Evolutionary conservation across 352 stramenopile species (phyloP).

Genomic region (Phytopythium helicoides): DNA sequence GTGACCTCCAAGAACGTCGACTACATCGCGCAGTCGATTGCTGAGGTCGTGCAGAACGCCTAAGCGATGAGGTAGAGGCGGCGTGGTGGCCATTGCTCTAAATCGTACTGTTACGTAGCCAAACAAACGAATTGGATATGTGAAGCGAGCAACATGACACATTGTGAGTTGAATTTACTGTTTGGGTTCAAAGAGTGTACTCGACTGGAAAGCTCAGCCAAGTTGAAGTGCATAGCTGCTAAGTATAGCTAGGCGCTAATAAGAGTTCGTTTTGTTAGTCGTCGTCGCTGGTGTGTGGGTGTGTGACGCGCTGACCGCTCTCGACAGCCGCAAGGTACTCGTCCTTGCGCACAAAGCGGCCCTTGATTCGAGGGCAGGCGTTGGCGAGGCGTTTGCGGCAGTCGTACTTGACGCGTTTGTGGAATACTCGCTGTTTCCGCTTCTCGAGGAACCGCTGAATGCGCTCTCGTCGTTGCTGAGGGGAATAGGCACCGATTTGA

Average conservation of each 20-base stretch:
- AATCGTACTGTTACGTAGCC: not conserved
- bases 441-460: conserved; percentile 72
- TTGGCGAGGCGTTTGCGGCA: conserved; percentile 71
- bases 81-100: too few relatives aligned
- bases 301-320: conserved; percentile 7
- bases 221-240: conserved; percentile 3
- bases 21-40: conserved; percentile 95
- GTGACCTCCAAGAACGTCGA: conserved; percentile 96
- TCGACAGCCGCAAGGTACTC: conserved; percentile 16
- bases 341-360: conserved; percentile 56
- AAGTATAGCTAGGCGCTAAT: not conserved
- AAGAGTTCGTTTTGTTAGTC: not conserved
- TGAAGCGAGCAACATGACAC: too few relatives aligned
- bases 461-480: conserved; percentile 43
- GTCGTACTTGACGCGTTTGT: conserved; percentile 73
- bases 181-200: too few relatives aligned
- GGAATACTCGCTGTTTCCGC: conserved; percentile 65
- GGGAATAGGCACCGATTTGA: conserved; percentile 66
- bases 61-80: too few relatives aligned
- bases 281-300: conserved; percentile 3
- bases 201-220: too few relatives aligned
- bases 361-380: conserved; percentile 63
- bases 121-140: too few relatives aligned
- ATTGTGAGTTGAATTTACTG: too few relatives aligned
- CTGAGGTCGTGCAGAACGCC: conserved; percentile 90